A percentile compares a stretch with the other conserved stretches of the same genome.
Conservation (phyloP, 768 basidiomycete species). For the Russula emetica region DNA sequence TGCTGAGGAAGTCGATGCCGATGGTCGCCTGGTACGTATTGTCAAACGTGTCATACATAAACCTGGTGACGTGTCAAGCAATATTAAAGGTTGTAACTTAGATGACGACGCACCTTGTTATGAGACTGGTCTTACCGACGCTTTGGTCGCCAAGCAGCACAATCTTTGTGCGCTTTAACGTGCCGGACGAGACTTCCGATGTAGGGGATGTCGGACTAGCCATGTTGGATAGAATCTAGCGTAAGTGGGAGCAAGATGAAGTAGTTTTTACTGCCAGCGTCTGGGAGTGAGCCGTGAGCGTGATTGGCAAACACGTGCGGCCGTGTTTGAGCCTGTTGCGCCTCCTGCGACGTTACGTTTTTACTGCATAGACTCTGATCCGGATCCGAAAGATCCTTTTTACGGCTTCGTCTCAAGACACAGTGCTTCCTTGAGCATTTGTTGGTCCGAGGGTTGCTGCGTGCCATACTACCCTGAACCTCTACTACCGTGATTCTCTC, state of each 20-base stretch:
- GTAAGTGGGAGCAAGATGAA: not conserved
- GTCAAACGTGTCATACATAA: slow-evolving; percentile 99
- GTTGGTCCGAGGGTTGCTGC: not conserved
- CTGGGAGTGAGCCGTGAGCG: not conserved
- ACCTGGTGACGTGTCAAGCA: slow-evolving; percentile 43
- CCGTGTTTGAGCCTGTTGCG: not conserved
- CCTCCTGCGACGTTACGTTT: too few relatives aligned
- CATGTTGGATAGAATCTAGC: slow-evolving; percentile 33
- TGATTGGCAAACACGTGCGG: too few relatives aligned
- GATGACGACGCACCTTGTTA: slow-evolving; percentile 69
- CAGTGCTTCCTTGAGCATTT: not conserved
- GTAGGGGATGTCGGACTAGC: slow-evolving; percentile 60
- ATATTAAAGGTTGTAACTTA: slow-evolving; percentile 11
- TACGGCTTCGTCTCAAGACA: not conserved
- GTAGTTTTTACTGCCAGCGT: not conserved
- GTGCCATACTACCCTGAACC: not conserved
- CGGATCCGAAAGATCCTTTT: not conserved
- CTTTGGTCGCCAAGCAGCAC: slow-evolving; percentile 95
- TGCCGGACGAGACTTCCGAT: slow-evolving; percentile 81
- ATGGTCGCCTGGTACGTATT: slow-evolving; percentile 98
- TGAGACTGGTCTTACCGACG: slow-evolving; percentile 97
- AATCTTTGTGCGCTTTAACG: slow-evolving; percentile 93
- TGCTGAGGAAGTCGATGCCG: slow-evolving; percentile 98
- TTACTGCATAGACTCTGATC: not conserved
- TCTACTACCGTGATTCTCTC: not conserved